Percentiles rank a stretch among this genome's conserved stretches.
phyloP scores from a whole-genome alignment of 169 alveolate species.

The Plasmodium sp. region DNA sequence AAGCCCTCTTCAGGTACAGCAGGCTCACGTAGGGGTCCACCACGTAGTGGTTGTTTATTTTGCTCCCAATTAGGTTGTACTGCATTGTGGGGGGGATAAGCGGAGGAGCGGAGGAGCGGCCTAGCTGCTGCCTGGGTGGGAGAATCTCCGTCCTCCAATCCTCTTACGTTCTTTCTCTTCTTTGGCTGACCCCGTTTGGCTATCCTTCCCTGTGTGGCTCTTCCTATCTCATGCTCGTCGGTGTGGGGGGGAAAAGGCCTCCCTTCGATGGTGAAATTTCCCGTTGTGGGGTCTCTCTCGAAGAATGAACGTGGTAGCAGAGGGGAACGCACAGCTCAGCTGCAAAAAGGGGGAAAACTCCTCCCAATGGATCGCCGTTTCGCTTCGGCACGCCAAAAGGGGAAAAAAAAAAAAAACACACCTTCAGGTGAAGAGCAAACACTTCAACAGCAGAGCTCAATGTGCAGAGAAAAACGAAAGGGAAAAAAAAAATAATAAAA shows the following conservation, averaged over 20 bases:
- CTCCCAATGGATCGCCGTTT: neutral
- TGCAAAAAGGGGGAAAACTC: neutral
- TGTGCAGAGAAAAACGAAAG: neutral
- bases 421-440: neutral
- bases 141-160: neutral
- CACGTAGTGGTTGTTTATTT: slow-evolving; percentile 79
- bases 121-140: neutral
- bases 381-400: neutral
- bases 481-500: no score
- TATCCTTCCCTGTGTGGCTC: neutral
- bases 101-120: neutral
- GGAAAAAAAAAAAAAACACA: neutral
- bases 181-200: neutral
- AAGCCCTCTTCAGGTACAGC: slow-evolving; percentile 80
- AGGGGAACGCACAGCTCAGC: neutral
- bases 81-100: slow-evolving; percentile 1
- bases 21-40: slow-evolving; percentile 83
- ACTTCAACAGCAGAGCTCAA: neutral
- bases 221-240: neutral
- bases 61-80: slow-evolving; percentile 69
- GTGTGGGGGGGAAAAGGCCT: neutral
- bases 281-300: neutral
- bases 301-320: neutral
- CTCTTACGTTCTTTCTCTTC: neutral
- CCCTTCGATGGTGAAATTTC: neutral